A percentile compares a stretch with the other conserved stretches of the same genome.
These are phyloP conservation scores for Rhinocladiella similis DNA, from an alignment of 2,329 filamentous ascomycete species.

Conservation along the genomic window DNA sequence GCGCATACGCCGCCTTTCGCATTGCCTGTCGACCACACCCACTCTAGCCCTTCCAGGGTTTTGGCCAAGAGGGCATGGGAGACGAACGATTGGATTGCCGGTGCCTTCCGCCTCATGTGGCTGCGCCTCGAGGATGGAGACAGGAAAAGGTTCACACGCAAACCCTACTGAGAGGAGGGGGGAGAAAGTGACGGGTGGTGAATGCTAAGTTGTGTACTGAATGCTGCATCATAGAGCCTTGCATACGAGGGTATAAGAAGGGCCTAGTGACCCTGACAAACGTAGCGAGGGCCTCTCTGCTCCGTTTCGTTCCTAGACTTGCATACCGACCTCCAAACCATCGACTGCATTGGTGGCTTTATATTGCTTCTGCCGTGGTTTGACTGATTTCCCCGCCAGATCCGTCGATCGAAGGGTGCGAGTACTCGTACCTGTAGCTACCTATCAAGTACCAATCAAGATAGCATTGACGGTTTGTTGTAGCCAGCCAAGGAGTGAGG, in stretches of 20 bases:
- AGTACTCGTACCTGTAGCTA: neutral
- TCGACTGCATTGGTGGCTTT: neutral
- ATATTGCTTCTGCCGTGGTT: neutral
- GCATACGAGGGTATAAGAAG: conserved; percentile 20
- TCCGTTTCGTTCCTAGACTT: conserved; percentile 7
- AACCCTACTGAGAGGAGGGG: neutral
- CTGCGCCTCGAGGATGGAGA: conserved; percentile 8
- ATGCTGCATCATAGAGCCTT: conserved; percentile 14
- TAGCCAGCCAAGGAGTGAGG: neutral
- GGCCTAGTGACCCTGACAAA: conserved; percentile 5
- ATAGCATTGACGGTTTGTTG: neutral
- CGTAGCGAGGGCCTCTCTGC: conserved; percentile 8
- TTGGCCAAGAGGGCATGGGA: conserved; percentile 4
- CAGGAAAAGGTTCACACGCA: conserved; percentile 11
- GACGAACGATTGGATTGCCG: conserved; percentile 18
- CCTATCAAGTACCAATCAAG: neutral
- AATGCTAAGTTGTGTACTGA: neutral
- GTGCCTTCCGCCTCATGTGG: conserved; percentile 23
- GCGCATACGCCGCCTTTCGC: conserved; percentile 9
- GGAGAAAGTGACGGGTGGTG: too few relatives aligned
- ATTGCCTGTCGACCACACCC: conserved; percentile 8
- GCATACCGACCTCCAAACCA: neutral
- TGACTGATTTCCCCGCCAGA: neutral
- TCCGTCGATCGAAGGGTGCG: neutral
- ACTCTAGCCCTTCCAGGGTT: conserved; percentile 9